These are phyloP conservation scores for Panicum hallii DNA, from an alignment of 202 grass and related monocot species.

Conservation along the genomic window DNA sequence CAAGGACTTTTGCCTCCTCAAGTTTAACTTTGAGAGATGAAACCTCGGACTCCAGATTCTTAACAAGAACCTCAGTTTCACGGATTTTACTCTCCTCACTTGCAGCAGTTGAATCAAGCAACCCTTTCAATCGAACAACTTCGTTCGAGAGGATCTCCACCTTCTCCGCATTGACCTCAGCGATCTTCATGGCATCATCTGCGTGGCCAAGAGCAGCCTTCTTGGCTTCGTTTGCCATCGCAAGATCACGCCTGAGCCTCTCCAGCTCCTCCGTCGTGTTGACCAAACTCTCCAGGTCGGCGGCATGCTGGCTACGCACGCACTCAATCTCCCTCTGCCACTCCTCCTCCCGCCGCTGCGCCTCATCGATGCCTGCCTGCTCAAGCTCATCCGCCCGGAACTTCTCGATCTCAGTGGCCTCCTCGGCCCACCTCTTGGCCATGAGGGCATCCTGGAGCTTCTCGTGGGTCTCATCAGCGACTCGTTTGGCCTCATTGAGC, in stretches of 20 bases:
- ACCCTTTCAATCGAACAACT: slow-evolving; percentile 66
- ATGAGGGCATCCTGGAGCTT: slow-evolving; percentile 87
- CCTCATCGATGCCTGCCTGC: slow-evolving; percentile 72
- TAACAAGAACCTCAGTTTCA: slow-evolving; percentile 66
- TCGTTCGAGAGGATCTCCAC: slow-evolving; percentile 73
- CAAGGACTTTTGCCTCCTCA: slow-evolving; percentile 60
- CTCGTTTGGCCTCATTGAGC: slow-evolving; percentile 69
- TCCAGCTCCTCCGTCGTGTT: slow-evolving; percentile 79
- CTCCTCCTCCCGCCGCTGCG: slow-evolving; percentile 75
- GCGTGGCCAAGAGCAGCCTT: slow-evolving; percentile 71
- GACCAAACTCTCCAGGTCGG: slow-evolving; percentile 68
- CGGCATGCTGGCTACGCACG: slow-evolving; percentile 66
- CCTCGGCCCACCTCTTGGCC: slow-evolving; percentile 85
- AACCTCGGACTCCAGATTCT: slow-evolving; percentile 66
- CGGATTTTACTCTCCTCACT: slow-evolving; percentile 63
- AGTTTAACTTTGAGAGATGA: slow-evolving; percentile 63
- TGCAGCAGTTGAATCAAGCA: slow-evolving; percentile 69
- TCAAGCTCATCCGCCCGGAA: slow-evolving; percentile 91
- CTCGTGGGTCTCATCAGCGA: slow-evolving; percentile 71
- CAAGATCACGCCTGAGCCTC: slow-evolving; percentile 59
- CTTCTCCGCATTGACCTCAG: slow-evolving; percentile 84
- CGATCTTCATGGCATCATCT: slow-evolving; percentile 86
- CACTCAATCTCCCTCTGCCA: slow-evolving; percentile 79
- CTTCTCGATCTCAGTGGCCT: slow-evolving; percentile 88
- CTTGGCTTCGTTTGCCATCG: slow-evolving; percentile 72